Base-by-base conservation (phyloP, 2,329 filamentous ascomycete species). In the Magnaporthiopsis incrustans region DNA sequence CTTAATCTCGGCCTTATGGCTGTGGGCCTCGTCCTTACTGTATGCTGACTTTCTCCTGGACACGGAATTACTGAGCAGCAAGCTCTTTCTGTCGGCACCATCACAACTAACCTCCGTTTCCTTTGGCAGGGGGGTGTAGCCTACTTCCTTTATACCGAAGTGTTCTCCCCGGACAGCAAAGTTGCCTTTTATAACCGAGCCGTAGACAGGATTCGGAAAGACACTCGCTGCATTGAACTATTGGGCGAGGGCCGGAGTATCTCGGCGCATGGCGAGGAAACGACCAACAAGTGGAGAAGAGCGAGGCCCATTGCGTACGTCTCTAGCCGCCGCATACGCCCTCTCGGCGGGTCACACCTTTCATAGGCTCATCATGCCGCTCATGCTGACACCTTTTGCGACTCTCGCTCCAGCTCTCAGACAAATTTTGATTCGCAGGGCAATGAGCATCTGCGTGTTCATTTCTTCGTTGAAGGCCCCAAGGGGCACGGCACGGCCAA, bases 141-240 rank as follows among this genome's bases (percentile, higher is more conserved):
- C 64, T 92, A 91, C 70, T 82, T 95, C 61, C 81, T 96, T 27
- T 96, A 89, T 76, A 84, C 85, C 4, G 92, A 96, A 67, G 90
- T 96, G 59, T 91, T 96, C 75, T 89, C 90, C 4, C 84, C 90
- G 26, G 89, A 93, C 72, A 95, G 91, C 79, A 93, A 92, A 76
- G 94, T 89, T 22, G 85, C 87, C 64, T 87, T 95, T 73, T 97
- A 96, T 82, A 96, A 96, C 77, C 88, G 90, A 67, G 91, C 91
- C 0, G 89, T 96, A 60, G 85, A 90, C 71, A 86, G 87, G 66
- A 87, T 98, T 73, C 91, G 89, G 73, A 82, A 83, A 63, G 89
- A 96, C 71, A 74, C 83, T 0, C 81, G 85, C 65, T 96, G 91
- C 72, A 79, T 87, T 33, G 85, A 89, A 64, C 74, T 96, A 8